Evolutionary conservation across 805 yeast genomes (phyloP).

Genomic region (Saccharomycopsis synnaedendra): DNA sequence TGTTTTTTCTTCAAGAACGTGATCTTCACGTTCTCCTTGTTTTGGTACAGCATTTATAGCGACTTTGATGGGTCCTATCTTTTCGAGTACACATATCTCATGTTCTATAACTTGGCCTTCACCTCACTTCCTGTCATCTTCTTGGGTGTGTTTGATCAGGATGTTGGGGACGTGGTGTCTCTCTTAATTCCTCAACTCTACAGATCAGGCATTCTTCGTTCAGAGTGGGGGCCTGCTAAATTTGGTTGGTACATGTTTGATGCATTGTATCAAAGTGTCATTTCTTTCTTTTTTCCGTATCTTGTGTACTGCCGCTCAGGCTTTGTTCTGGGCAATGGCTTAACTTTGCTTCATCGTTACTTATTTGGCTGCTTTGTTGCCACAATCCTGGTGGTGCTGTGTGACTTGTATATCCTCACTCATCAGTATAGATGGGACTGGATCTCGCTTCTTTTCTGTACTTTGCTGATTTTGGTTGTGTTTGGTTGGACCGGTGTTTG

Average conservation of each 20-base stretch:
- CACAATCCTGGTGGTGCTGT: conserved; percentile 52
- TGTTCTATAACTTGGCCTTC: conserved; percentile 74
- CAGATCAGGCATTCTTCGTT: conserved; percentile 57
- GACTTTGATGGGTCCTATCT: conserved; percentile 73
- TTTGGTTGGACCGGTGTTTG: conserved; percentile 77
- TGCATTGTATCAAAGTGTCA: conserved; percentile 64
- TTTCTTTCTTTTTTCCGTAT: conserved; percentile 68
- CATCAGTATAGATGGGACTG: conserved; percentile 80
- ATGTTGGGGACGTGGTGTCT: conserved; percentile 59
- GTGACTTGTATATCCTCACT: conserved; percentile 52
- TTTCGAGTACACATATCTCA: conserved; percentile 67
- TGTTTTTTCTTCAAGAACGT: conserved; percentile 72
- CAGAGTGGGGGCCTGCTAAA: conserved; percentile 59
- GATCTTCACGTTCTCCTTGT: conserved; percentile 59
- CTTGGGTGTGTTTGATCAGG: conserved; percentile 73
- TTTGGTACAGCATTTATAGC: conserved; percentile 70
- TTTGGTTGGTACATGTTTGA: conserved; percentile 68
- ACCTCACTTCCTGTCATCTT: conserved; percentile 75
- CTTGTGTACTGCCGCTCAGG: conserved; percentile 33
- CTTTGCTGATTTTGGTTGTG: conserved; percentile 46
- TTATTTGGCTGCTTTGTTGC: conserved; percentile 62
- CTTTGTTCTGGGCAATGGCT: conserved; percentile 39
- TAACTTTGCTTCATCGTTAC: conserved; percentile 58
- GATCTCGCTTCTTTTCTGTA: conserved; percentile 45
- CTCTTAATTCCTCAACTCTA: conserved; percentile 66